Percentiles rank a stretch among this genome's conserved stretches.
Conservation (phyloP, 2,329 filamentous ascomycete species). For the Stagonosporopsis cucurbitacearum region DNA sequence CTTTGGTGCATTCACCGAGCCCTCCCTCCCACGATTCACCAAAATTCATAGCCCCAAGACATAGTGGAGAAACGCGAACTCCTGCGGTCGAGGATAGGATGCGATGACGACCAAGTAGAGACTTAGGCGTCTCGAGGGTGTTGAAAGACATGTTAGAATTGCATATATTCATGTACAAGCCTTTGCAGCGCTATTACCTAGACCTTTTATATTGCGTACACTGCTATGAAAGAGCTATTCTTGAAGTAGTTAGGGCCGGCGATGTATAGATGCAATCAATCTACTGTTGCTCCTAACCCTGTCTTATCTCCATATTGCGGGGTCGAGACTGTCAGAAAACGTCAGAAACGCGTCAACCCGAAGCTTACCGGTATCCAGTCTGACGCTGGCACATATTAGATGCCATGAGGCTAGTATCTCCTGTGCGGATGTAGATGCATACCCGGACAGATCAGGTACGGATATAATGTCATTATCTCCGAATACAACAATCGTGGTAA, state of each 20-base stretch:
- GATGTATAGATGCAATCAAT: not conserved
- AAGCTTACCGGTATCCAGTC: not conserved
- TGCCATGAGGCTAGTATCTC: not conserved
- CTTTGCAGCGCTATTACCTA: too few species aligned
- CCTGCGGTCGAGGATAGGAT: conserved; percentile 57
- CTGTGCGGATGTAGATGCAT: not conserved
- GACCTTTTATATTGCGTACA: not conserved
- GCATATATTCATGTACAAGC: too few species aligned
- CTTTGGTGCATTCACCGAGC: conserved; percentile 62
- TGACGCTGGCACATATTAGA: not conserved
- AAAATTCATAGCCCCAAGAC: conserved; percentile 60
- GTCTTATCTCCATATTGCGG: not conserved
- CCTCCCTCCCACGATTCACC: conserved; percentile 52
- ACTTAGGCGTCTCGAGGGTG: conserved; percentile 15
- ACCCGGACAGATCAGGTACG: not conserved
- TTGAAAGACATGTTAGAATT: conserved; percentile 13
- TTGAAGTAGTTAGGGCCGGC: not conserved
- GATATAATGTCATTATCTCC: not conserved
- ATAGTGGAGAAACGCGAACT: conserved; percentile 59
- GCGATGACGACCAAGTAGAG: conserved; percentile 56
- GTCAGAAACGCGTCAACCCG: not conserved
- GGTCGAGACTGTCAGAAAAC: not conserved
- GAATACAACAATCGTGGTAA: not conserved
- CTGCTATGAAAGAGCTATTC: not conserved
- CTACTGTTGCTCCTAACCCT: too few species aligned